phyloP scores from a whole-genome alignment of 441 rosid genomes.

The Corymbia citriodora region DNA sequence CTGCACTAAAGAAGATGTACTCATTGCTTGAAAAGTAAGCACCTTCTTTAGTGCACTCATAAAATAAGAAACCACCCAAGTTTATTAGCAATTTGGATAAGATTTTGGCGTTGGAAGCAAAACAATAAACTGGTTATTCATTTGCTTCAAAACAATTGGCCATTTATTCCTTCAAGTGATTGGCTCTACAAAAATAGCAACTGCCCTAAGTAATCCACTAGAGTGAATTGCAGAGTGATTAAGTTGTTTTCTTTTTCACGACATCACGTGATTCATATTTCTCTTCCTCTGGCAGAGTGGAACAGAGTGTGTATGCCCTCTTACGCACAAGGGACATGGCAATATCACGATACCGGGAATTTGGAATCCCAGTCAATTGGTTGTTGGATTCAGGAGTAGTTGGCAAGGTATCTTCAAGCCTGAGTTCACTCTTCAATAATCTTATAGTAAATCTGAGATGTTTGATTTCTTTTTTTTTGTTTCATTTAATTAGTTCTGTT shows the following conservation, averaged over 20 bases:
- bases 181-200: neutral
- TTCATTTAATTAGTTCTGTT: neutral
- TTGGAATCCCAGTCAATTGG: slow-evolving; percentile 87
- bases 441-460: neutral
- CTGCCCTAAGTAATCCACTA: neutral
- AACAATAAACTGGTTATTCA: neutral
- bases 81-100: neutral
- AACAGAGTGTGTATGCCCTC: slow-evolving; percentile 83
- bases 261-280: neutral
- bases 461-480: neutral
- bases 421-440: neutral
- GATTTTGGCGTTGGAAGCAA: neutral
- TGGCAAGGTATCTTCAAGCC: slow-evolving; percentile 62
- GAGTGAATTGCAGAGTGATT: neutral
- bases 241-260: neutral
- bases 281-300: slow-evolving; percentile 49
- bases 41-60: neutral
- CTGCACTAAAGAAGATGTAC: slow-evolving; percentile 92
- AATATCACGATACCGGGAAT: slow-evolving; percentile 70
- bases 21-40: slow-evolving; percentile 88
- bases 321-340: slow-evolving; percentile 98
- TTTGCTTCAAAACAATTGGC: neutral
- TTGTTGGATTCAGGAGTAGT: slow-evolving; percentile 80
- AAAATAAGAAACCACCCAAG: neutral
- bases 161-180: neutral